Base-by-base conservation (phyloP, 805 yeast genomes). In the Candida michaelii region DNA sequence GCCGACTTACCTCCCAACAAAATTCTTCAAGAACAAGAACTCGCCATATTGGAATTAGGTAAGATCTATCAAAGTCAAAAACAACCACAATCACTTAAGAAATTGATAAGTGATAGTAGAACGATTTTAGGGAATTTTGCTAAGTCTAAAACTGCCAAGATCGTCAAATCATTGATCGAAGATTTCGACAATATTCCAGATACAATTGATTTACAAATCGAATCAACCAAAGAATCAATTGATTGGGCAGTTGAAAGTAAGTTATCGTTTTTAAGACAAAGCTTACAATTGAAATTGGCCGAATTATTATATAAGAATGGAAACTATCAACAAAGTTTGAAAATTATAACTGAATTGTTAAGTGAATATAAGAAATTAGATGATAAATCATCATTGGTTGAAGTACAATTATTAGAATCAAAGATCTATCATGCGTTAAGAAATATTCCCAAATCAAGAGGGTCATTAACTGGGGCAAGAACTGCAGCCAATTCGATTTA, bases 401-500 rank as follows among this genome's bases (percentile, higher is more conserved):
- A 93, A 63, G 97, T 93, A 27, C 98, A 93, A 66, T 71, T 93
- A 50, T 77, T 93, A 49, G 98, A 93, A 63, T 77, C 93, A 15
- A 84, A 89, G 58, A 89, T 88, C 30, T 93, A 85, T 63, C 96
- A 90, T 62, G 89, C 95, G 19, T 73, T 93, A 55, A 80, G 97
- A 62, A 93, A 93, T 63, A 76, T 87, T 55, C 85, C 97, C 4
- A 93, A 91, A 67, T 79, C 96, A 4, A 80, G 87, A 55, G 97
- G 98, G 6, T 83, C 97, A 2, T 74, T 93, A 54, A 89, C 98
- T 2, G 83, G 95, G 36, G 97, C 99, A 1, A 80, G 98, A 64
- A 93, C 99, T 0, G 85, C 95, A 2, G 99, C 99, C n/a, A 95
- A 93, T 63, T 79, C 97, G 16, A 88, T 93, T 40, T 95, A 90